These are phyloP conservation scores for Strobilomyces echinocephalus DNA, from an alignment of 768 basidiomycete genomes.

Conservation along the genomic window DNA sequence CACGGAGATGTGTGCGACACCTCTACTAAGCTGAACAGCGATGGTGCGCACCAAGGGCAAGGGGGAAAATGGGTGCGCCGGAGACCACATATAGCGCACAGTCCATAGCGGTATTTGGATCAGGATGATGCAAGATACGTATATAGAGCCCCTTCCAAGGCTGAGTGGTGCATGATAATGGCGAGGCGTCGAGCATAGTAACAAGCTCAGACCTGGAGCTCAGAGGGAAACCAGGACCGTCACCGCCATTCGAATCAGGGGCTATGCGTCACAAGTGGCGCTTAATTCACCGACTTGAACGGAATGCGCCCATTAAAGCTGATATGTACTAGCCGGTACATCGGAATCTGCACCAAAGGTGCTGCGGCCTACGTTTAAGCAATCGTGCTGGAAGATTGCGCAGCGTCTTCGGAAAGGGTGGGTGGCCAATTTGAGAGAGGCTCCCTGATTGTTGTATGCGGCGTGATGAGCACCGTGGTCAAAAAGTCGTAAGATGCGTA, in stretches of 20 bases:
- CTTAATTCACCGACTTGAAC: not conserved
- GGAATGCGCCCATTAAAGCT: not conserved
- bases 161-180: constrained; percentile 26
- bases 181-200: constrained; percentile 6
- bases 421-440: constrained; percentile 28
- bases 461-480: not conserved
- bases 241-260: not conserved
- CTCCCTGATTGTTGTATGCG: constrained; percentile 13
- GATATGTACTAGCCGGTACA: not conserved
- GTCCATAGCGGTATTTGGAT: constrained; percentile 48
- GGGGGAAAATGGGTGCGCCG: constrained; percentile 40
- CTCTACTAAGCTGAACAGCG: constrained; percentile 33
- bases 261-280: not conserved
- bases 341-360: not conserved
- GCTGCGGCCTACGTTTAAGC: constrained; percentile 7
- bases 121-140: constrained; percentile 37
- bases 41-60: constrained; percentile 44
- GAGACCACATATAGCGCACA: constrained; percentile 30
- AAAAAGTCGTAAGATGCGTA: constrained; percentile 37
- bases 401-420: constrained; percentile 15
- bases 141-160: constrained; percentile 48
- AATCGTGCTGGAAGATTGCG: constrained; percentile 22
- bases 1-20: constrained; percentile 16
- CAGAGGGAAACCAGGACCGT: too few species aligned
- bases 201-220: not conserved